Conservation (phyloP, 2,329 filamentous ascomycete genomes). For the Ophiostoma ulmi region DNA sequence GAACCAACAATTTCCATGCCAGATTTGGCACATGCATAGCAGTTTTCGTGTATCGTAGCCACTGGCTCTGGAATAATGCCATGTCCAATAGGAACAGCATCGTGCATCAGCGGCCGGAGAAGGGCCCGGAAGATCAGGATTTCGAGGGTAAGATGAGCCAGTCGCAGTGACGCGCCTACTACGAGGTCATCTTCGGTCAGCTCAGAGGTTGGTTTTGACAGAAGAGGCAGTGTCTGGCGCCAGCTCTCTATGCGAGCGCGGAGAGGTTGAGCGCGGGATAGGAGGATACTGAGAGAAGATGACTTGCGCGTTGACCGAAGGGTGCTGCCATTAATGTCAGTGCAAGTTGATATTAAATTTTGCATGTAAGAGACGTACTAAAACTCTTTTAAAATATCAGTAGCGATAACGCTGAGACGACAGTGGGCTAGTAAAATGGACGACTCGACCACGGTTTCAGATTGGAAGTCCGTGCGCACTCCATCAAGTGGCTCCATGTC, state of each 20-base stretch:
- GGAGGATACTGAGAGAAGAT: constrained; percentile 22
- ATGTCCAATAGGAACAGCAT: constrained; percentile 19
- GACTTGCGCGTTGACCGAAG: constrained; percentile 22
- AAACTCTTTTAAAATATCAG: not conserved
- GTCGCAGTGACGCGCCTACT: constrained; percentile 27
- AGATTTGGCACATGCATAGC: constrained; percentile 29
- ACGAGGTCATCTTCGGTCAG: constrained; percentile 30
- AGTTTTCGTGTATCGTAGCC: constrained; percentile 30
- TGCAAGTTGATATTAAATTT: not conserved
- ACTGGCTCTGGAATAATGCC: constrained; percentile 26
- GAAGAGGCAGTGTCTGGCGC: constrained; percentile 30
- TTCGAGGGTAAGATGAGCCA: constrained; percentile 30
- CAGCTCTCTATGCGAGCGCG: constrained; percentile 30
- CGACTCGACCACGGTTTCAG: not conserved
- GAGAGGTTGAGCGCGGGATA: constrained; percentile 29
- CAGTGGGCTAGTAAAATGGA: not conserved
- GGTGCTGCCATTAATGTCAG: constrained; percentile 19
- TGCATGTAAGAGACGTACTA: not conserved
- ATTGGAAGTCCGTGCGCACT: not conserved
- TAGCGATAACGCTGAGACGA: not conserved
- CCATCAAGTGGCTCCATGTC: constrained; percentile 27
- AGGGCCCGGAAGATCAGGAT: constrained; percentile 31
- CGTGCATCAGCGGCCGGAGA: constrained; percentile 28
- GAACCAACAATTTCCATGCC: constrained; percentile 29
- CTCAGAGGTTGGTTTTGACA: constrained; percentile 27